phyloP scores from a whole-genome alignment of 495 filamentous ascomycete genomes.

The Podospora appendiculata region DNA sequence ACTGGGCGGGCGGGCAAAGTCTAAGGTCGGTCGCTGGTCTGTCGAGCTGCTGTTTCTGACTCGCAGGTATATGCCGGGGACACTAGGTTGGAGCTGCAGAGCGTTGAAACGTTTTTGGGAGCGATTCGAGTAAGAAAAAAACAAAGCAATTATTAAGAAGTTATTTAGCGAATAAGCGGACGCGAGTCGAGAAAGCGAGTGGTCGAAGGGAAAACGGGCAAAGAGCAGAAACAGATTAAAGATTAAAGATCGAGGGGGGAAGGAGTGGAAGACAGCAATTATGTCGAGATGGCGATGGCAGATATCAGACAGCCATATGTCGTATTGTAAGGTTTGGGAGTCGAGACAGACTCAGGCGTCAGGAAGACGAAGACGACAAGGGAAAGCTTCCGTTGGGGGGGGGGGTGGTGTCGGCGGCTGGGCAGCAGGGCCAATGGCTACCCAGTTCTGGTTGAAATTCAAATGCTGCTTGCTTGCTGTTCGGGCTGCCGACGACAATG shows the following conservation, averaged over 20 bases:
- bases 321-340: neutral
- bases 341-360: neutral
- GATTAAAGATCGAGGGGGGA: constrained; percentile 12
- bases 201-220: constrained; percentile 18
- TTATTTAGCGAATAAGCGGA: constrained; percentile 3
- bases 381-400: neutral
- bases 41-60: neutral
- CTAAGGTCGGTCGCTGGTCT: neutral
- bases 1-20: too few relatives aligned
- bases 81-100: neutral
- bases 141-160: constrained; percentile 12
- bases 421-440: neutral
- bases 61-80: neutral
- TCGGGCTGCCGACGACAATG: too few relatives aligned
- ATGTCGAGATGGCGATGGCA: constrained; percentile 1
- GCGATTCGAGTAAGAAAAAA: neutral
- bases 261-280: neutral
- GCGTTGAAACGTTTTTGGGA: neutral
- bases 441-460: too few relatives aligned
- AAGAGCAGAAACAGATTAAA: constrained; percentile 7
- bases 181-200: constrained; percentile 14
- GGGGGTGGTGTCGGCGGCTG: neutral
- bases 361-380: neutral
- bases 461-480: too few relatives aligned
- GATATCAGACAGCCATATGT: constrained; percentile 11